A percentile compares a stretch with the other conserved stretches of the same genome.
Evolutionary conservation across 495 filamentous ascomycete genomes (phyloP).

Genomic region (Lepidopterella palustris): DNA sequence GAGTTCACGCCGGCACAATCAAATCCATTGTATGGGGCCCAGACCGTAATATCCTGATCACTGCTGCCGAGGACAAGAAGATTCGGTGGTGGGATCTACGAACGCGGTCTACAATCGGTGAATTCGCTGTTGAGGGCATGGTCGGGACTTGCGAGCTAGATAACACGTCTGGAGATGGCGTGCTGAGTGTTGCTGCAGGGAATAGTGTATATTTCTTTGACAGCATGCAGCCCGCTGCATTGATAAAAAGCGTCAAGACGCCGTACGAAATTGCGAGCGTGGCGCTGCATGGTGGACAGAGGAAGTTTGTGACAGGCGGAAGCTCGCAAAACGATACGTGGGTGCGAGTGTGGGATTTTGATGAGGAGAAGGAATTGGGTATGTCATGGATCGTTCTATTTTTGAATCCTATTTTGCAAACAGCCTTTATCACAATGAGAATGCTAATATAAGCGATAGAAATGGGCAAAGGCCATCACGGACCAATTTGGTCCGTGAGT

Average conservation of each 20-base stretch:
- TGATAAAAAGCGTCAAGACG: conserved; percentile 71
- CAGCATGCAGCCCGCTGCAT: conserved; percentile 56
- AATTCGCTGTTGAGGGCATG: conserved; percentile 67
- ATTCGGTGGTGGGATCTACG: conserved; percentile 93
- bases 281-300: conserved; percentile 71
- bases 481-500: conserved; percentile 88
- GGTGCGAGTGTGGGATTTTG: conserved; percentile 86
- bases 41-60: conserved; percentile 81
- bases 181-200: conserved; percentile 66
- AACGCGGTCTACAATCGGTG: conserved; percentile 59
- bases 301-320: conserved; percentile 77
- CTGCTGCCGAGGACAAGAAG: conserved; percentile 80
- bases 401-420: no score
- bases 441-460: conserved; percentile 46
- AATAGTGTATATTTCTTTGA: conserved; percentile 92
- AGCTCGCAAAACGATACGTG: conserved; percentile 74
- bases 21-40: conserved; percentile 90
- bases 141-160: conserved; percentile 83
- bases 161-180: conserved; percentile 30
- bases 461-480: conserved; percentile 94
- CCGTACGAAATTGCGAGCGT: conserved; percentile 82
- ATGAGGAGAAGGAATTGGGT: conserved; percentile 70
- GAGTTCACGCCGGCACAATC: conserved; percentile 77
- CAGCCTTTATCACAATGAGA: not conserved
- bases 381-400: conserved; percentile 27